phyloP scores from a whole-genome alignment of 192 early-diverging fungal genomes.

The Coemansia sp. region DNA sequence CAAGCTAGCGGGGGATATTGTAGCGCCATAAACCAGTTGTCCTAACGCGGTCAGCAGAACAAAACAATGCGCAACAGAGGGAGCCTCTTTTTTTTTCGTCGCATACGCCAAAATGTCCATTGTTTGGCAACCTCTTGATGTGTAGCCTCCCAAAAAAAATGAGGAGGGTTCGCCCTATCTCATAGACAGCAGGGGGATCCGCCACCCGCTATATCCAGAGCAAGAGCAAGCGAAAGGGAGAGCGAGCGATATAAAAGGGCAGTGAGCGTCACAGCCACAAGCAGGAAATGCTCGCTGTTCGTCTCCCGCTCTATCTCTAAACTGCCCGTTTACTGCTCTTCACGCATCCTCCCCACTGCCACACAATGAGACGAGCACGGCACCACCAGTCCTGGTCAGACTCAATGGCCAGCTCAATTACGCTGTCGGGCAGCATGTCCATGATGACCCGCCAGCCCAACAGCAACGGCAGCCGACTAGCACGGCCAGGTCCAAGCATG shows the following conservation, averaged over 20 bases:
- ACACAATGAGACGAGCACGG: conserved; percentile 32
- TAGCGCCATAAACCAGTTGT: background rate
- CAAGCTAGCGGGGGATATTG: background rate
- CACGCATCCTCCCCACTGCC: background rate
- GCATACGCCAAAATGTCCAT: background rate
- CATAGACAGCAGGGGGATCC: background rate
- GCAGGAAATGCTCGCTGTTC: background rate
- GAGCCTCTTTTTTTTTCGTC: background rate
- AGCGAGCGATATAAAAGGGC: background rate
- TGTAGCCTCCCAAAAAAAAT: background rate
- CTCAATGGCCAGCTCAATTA: conserved; percentile 51
- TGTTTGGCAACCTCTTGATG: conserved; percentile 2
- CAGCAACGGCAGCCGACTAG: conserved; percentile 8
- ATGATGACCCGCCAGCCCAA: conserved; percentile 1
- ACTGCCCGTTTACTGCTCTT: background rate
- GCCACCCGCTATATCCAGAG: background rate
- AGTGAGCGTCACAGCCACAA: background rate
- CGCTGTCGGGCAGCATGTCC: conserved; percentile 21
- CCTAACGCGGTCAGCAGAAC: background rate
- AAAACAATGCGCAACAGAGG: background rate
- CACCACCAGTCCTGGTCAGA: conserved; percentile 43
- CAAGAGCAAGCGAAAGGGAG: background rate
- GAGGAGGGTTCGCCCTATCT: background rate
- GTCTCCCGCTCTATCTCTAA: background rate
- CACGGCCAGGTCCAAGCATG: background rate